Percentiles rank a stretch among this genome's conserved stretches.
These are phyloP conservation scores for Hyaloscypha finlandica DNA, from an alignment of 495 filamentous ascomycete species.

Conservation along the genomic window DNA sequence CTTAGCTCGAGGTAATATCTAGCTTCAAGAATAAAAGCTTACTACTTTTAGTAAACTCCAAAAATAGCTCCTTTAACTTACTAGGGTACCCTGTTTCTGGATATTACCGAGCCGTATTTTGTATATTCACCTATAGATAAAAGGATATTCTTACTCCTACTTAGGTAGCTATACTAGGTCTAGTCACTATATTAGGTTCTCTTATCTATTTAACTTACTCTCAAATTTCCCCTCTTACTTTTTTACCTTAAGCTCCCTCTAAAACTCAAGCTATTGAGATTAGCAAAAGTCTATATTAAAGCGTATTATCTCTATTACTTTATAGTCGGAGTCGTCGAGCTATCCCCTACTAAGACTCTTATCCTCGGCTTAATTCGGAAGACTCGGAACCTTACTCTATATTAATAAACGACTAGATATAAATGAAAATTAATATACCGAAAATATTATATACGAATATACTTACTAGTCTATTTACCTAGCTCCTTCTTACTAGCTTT, in stretches of 20 bases:
- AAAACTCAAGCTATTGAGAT: slow-evolving; percentile 9
- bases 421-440: neutral
- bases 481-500: slow-evolving; percentile 10
- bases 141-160: too few relatives aligned
- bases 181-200: too few relatives aligned
- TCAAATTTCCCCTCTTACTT: slow-evolving; percentile 6
- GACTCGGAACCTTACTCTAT: neutral
- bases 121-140: too few relatives aligned
- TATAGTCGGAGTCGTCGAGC: neutral
- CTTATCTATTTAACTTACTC: slow-evolving; percentile 10
- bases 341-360: slow-evolving; percentile 12
- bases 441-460: slow-evolving; percentile 15
- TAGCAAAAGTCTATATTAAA: slow-evolving; percentile 11
- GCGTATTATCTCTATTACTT: slow-evolving; percentile 7
- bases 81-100: too few relatives aligned
- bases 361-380: slow-evolving; percentile 4
- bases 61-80: too few relatives aligned
- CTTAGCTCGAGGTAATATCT: too few relatives aligned
- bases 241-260: slow-evolving; percentile 18
- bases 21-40: too few relatives aligned
- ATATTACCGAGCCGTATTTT: too few relatives aligned
- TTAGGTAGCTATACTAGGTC: too few relatives aligned
- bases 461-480: slow-evolving; percentile 10
- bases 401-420: slow-evolving; percentile 8
- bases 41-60: too few relatives aligned